These are phyloP conservation scores for Phytophthora quininea DNA, from an alignment of 352 stramenopile species.

Conservation along the genomic window DNA sequence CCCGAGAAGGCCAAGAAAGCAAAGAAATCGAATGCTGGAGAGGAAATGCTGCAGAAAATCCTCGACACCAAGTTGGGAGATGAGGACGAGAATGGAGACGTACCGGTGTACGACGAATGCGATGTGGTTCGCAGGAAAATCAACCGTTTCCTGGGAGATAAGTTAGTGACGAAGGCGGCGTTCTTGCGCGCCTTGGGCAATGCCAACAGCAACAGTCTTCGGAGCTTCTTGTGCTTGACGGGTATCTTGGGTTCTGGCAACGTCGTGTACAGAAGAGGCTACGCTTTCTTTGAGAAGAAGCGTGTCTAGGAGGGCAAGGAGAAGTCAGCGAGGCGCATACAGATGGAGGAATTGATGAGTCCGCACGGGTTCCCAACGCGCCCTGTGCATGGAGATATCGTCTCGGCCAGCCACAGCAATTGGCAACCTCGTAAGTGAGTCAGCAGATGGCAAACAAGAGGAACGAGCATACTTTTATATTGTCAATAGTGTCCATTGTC, in stretches of 20 bases:
- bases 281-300: slow-evolving; percentile 66
- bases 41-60: slow-evolving; percentile 44
- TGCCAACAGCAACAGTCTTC: slow-evolving; percentile 58
- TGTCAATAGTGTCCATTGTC: slow-evolving; percentile 27
- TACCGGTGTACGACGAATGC: slow-evolving; percentile 64
- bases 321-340: slow-evolving; percentile 56
- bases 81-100: slow-evolving; percentile 31
- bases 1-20: slow-evolving; percentile 36
- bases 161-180: slow-evolving; percentile 45
- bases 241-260: slow-evolving; percentile 52
- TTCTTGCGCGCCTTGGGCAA: slow-evolving; percentile 41
- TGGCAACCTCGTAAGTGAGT: neutral
- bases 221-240: slow-evolving; percentile 50
- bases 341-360: slow-evolving; percentile 31
- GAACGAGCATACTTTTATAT: slow-evolving; percentile 38
- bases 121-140: slow-evolving; percentile 62
- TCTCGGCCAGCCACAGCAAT: neutral
- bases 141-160: slow-evolving; percentile 41
- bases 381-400: slow-evolving; percentile 24
- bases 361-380: slow-evolving; percentile 18
- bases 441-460: slow-evolving; percentile 1
- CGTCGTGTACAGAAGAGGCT: slow-evolving; percentile 50
- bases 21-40: slow-evolving; percentile 20
- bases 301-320: slow-evolving; percentile 43
- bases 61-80: slow-evolving; percentile 36